Evolutionary conservation across 2,329 filamentous ascomycete species (phyloP), one percentile per base, ranked within the genome.

Genomic region (Aspergillus aculeatinus): DNA sequence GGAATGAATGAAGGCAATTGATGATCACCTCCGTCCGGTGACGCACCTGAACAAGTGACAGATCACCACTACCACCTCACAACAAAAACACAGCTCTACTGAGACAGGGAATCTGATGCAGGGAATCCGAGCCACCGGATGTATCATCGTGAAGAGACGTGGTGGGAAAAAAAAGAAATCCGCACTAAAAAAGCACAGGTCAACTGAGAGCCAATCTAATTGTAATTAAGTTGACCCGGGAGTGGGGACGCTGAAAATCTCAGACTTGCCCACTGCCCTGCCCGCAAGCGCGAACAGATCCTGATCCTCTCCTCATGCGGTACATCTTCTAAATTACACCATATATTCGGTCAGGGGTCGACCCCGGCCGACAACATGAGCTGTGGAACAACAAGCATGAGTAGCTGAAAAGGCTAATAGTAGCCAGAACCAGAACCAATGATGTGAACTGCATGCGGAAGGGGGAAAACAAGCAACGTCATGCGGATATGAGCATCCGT

Each of bases 221-320:
- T 55, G 39, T 44, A 44, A 55, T 55, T 55, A 55, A 48, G 53
- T 48, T 55, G 53, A 35, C 42, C 42, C 53, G 48, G 42, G 10
- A 29, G 53, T 55, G 53, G 53, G 29, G 44, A 55, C 21, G 42
- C 53, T 42, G 33, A 21, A n/a, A 27, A 19, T 55, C 44, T 55
- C 42, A 29, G n/a, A 44, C 39, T n/a, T 44, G 39, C 27, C 27
- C 27, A 29, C 27, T 9, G 27, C 25, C 25, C 25, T 27, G 25
- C 27, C 27, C 27, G 27, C 27, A 29, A 29, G 27, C 27, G 9
- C 27, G 27, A 9, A 29, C 27, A 29, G 27, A 29, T 29, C 27
- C 27, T 29, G 27, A 29, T 29, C 27, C 27, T 44, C 39, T 44
- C 39, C 39, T 44, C 39, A 44, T 44, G 39, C 39, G 39, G 11